phyloP scores from a whole-genome alignment of 371 early-diverging fungal genomes.

The Rhizomucor pusillus region DNA sequence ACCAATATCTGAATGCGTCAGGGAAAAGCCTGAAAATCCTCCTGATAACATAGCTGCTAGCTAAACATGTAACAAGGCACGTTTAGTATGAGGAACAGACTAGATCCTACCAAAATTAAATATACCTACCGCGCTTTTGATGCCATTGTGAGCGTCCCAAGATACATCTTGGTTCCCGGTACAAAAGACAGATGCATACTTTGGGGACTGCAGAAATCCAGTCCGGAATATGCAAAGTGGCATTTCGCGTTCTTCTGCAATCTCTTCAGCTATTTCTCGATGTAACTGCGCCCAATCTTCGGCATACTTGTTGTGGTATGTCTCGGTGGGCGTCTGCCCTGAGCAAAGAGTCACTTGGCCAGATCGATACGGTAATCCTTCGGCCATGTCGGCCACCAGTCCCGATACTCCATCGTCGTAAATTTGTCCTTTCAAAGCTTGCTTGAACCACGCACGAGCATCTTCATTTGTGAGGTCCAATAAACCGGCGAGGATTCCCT shows the following conservation, averaged over 20 bases:
- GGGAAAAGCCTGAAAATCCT: conserved; percentile 48
- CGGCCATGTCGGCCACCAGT: conserved; percentile 29
- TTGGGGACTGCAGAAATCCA: conserved; percentile 32
- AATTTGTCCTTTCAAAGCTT: conserved; percentile 31
- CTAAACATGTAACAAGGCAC: neutral
- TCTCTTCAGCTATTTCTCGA: conserved; percentile 26
- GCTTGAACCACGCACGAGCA: conserved; percentile 42
- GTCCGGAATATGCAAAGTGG: conserved; percentile 30
- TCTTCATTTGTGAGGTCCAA: conserved; percentile 44
- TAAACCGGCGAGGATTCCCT: conserved; percentile 29
- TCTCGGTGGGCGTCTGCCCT: conserved; percentile 19
- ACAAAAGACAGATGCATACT: conserved; percentile 33
- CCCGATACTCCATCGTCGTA: conserved; percentile 33
- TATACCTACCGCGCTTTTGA: conserved; percentile 40
- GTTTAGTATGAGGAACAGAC: too few relatives aligned
- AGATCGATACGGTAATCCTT: conserved; percentile 30
- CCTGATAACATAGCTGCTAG: conserved; percentile 42
- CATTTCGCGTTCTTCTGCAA: conserved; percentile 19
- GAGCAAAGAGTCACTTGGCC: conserved; percentile 3
- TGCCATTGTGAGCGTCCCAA: conserved; percentile 45
- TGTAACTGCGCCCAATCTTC: conserved; percentile 32
- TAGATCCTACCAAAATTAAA: neutral
- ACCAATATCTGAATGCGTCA: conserved; percentile 50
- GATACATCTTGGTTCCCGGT: conserved; percentile 42
- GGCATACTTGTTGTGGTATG: conserved; percentile 40